Conservation (phyloP, 1,139 yeast genomes). For the Debaryomycetaceae sp. region DNA sequence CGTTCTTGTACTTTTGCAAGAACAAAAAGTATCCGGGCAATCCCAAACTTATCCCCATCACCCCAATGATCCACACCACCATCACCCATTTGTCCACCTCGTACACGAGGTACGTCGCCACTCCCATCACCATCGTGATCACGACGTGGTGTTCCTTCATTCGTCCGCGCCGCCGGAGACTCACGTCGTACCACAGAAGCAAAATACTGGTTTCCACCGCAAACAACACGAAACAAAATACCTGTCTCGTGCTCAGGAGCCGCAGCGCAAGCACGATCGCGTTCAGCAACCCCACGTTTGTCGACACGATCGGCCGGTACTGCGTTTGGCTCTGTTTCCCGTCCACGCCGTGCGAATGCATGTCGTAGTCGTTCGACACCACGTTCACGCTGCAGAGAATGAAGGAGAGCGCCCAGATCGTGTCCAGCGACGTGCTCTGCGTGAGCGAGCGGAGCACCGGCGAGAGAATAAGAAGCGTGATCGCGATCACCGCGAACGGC, state of each 20-base stretch:
- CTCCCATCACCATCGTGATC: constrained; percentile 12
- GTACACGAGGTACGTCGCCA: constrained; percentile 27
- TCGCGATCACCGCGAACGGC: constrained; percentile 46
- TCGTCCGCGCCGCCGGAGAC: constrained; percentile 32
- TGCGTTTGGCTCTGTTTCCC: constrained; percentile 5
- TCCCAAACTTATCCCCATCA: constrained; percentile 37
- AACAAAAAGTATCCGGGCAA: constrained; percentile 64
- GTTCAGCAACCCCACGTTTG: constrained; percentile 75
- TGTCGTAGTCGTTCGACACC: constrained; percentile 55
- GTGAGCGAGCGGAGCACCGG: constrained; percentile 88
- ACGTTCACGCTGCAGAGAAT: constrained; percentile 65
- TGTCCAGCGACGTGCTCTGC: constrained; percentile 81
- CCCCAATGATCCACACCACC: constrained; percentile 39
- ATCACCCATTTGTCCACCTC: constrained; percentile 15
- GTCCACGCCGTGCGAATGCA: constrained; percentile 13
- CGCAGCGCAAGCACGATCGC: constrained; percentile 88
- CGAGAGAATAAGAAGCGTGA: constrained; percentile 65
- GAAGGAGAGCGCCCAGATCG: constrained; percentile 86
- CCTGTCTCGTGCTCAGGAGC: constrained; percentile 59
- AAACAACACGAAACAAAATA: constrained; percentile 70
- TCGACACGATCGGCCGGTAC: constrained; percentile 57
- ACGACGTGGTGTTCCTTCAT: constrained; percentile 18
- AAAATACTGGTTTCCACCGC: constrained; percentile 64
- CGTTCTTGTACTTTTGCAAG: constrained; percentile 75
- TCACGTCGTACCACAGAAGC: constrained; percentile 58